Base-by-base conservation (phyloP, 345 rosid genomes). In the Rhodamnia argentea region DNA sequence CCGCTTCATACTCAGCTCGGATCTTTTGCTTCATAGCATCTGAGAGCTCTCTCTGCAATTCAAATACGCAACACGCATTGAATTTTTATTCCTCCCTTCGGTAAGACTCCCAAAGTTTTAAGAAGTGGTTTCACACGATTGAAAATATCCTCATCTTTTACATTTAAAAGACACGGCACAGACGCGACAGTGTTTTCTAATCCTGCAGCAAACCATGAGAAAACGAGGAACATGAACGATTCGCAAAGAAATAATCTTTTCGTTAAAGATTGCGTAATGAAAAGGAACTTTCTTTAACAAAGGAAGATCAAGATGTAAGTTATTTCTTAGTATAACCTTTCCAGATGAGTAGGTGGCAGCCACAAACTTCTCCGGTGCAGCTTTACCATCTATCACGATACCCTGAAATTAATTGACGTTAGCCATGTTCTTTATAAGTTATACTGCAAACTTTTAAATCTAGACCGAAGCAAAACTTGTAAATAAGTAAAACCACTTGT, bases 21-120 rank as follows among this genome's bases (percentile, higher is more conserved):
- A 96, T 94, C 95, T 93, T 97, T 97, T 95, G 94, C 94, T 97
- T 95, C 99, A 96, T 95, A 51, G 94, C 44, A 15, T 94, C 96
- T 64, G 97, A 94, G n/a, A 97, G 91, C 89, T 94, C 97, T 84
- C 92, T 94, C 98, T 93, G 96, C 94, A 92, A 87, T 87, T 90
- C 92, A 93, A 90, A 87, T 87, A 91, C 83, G 92, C 85, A 93
- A 90, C 87, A 92, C 83, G 82, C 42, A 84, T 87, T 86, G 91
- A 92, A 91, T 88, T 91, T 37, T 93, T 93, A 91, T 88, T 92
- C 89, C 85, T 86, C 87, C 90, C 91, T 70, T 42, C 90, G 50
- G 84, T 89, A 90, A 85, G 89, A 91, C 88, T 83, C 92, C 89
- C 83, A 50, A 75, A 44, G n/a, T 81, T 56, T 84, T 76, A 54